Percentiles rank a stretch among this genome's conserved stretches.
Conservation (phyloP, 2,329 filamentous ascomycete species). For the Colletotrichum sp. region DNA sequence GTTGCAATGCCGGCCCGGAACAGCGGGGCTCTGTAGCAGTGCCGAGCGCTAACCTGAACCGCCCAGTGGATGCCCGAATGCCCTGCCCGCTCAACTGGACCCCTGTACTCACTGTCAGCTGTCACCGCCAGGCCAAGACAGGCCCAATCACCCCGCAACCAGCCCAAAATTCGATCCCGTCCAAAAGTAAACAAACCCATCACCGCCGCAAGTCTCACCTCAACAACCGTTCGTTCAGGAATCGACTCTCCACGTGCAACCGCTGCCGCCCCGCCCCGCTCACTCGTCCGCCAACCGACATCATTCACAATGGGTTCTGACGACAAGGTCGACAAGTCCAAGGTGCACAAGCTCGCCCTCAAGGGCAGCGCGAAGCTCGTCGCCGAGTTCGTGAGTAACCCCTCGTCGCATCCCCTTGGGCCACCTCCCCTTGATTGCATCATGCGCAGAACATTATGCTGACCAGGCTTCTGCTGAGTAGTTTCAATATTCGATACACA, state of each 20-base stretch:
- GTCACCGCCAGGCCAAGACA: not conserved
- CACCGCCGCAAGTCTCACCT: not conserved
- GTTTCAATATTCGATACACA: conserved; percentile 99
- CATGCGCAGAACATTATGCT: conserved; percentile 14
- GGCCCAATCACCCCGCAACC: conserved; percentile 16
- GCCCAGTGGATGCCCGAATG: not conserved
- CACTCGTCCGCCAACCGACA: not conserved
- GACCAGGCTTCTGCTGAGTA: conserved; percentile 33
- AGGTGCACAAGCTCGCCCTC: conserved; percentile 92
- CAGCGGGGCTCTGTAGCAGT: not conserved
- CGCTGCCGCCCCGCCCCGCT: not conserved
- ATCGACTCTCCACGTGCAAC: not conserved
- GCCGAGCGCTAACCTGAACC: not conserved
- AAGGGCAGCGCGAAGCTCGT: conserved; percentile 87
- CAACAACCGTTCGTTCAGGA: not conserved
- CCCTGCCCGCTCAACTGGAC: not conserved
- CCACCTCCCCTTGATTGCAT: not conserved
- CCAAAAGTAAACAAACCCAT: conserved; percentile 15
- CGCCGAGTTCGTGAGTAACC: conserved; percentile 83
- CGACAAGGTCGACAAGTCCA: conserved; percentile 68
- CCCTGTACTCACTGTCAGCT: not conserved
- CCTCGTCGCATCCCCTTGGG: not conserved
- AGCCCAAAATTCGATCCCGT: not conserved
- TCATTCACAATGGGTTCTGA: not conserved
- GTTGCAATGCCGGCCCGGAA: not conserved